Evolutionary conservation across 306 rosid species (phyloP).

Genomic region (Astragalus membranaceus): DNA sequence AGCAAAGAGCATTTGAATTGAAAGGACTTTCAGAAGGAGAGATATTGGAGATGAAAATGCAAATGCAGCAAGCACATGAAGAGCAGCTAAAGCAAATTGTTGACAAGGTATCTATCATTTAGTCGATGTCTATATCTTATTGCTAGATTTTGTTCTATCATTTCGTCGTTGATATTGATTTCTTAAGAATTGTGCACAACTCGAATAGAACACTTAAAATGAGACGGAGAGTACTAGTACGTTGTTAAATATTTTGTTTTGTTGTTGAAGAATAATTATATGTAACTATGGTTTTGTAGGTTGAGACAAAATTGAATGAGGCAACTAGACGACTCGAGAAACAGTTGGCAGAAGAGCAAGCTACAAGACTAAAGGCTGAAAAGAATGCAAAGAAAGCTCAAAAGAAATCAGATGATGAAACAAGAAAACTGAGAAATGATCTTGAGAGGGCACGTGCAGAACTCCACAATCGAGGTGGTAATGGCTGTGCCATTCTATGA

Average conservation of each 20-base stretch:
- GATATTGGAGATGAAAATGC: slow-evolving; percentile 40
- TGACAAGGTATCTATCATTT: slow-evolving; percentile 53
- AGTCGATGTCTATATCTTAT: background rate
- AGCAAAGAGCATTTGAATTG: slow-evolving; percentile 44
- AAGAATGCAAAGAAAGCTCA: slow-evolving; percentile 52
- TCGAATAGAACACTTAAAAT: too few species aligned
- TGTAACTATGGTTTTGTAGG: slow-evolving; percentile 33
- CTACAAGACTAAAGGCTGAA: slow-evolving; percentile 65
- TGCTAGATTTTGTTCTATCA: too few species aligned
- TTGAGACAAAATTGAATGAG: slow-evolving; percentile 60
- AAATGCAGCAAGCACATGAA: slow-evolving; percentile 50
- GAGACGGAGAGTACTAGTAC: too few species aligned
- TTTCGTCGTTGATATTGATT: too few species aligned
- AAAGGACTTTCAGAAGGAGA: slow-evolving; percentile 45
- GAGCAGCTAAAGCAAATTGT: slow-evolving; percentile 70
- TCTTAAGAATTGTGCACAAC: too few species aligned
- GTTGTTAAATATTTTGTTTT: background rate
- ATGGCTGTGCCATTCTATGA: slow-evolving; percentile 63
- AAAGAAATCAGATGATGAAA: slow-evolving; percentile 53
- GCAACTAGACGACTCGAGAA: slow-evolving; percentile 61
- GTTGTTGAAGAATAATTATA: background rate
- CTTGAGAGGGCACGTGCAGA: slow-evolving; percentile 69
- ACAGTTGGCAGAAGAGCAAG: slow-evolving; percentile 69
- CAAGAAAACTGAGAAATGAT: slow-evolving; percentile 53
- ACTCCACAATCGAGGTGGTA: slow-evolving; percentile 47